Base-by-base conservation (phyloP, 768 basidiomycete species). In the Amanita molliuscula region DNA sequence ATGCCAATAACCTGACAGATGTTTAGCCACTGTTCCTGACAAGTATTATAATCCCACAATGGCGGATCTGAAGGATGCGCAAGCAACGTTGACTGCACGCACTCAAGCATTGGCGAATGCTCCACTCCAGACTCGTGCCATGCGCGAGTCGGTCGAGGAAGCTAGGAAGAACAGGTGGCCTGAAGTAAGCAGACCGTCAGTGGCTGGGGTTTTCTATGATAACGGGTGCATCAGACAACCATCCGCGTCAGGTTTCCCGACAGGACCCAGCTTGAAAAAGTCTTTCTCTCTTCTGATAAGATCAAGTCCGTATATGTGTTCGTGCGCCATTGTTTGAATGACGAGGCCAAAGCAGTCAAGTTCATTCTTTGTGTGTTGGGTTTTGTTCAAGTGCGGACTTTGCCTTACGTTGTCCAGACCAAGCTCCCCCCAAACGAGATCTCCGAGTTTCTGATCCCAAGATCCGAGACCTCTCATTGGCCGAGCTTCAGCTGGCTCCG, bases 261-360 rank as follows among this genome's bases (percentile, higher is more conserved):
- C 64, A 76, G 84, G 43, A 88, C 81, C 2, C 82, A 85, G 59
- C 72, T 95, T 11, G 91, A 95, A 67, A 82, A 79, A 56, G 65
- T 66, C 0, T 93, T 94, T 59, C 73, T 80, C 3, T 92, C 91
- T 5, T 76, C 76, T 3, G 78, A 81, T 65, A 92, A 86, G 62
- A 89, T 95, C 45, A 76, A 77, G 44, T 72, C 83, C 2, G 78
- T 95, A 7, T 94, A 95, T 61, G 87, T 85, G 8, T 93, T 93
- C 55, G 88, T 92, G 47, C 77, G 84, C 29, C 67, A 71, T 28
- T 77, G 78, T 18, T 68, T 95, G 29, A 68, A 78, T 37, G 85
- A 88, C 50, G 87, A 90, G 53, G 78, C 82, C 40, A 81, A 87
- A 61, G 74, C 81, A 3, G 78, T 79, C 65, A 89, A 90, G 58